A percentile compares a stretch with the other conserved stretches of the same genome.
Evolutionary conservation across 345 rosid species (phyloP).

Genomic region (Raphanus sativus): DNA sequence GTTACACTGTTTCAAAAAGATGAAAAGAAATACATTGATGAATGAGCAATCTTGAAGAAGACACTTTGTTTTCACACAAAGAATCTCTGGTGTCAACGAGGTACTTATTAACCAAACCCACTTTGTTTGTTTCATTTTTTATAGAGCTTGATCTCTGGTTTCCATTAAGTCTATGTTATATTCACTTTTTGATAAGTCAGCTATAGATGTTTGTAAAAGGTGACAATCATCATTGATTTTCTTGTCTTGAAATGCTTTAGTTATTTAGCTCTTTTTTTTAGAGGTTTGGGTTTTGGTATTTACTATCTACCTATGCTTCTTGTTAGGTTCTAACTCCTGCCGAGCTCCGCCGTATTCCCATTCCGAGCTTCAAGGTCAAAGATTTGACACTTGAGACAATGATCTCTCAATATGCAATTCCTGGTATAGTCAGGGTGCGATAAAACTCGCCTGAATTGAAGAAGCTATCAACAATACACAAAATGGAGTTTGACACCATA

Average conservation of each 20-base stretch:
- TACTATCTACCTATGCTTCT: background rate
- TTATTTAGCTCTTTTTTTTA: background rate
- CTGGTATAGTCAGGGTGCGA: background rate
- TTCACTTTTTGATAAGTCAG: background rate
- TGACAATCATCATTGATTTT: background rate
- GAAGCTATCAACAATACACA: background rate
- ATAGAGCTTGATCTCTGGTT: background rate
- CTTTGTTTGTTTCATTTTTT: no score
- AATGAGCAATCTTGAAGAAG: no score
- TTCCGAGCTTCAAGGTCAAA: background rate
- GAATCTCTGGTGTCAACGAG: no score
- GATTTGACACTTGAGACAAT: background rate
- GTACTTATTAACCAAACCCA: no score
- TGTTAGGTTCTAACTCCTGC: slow-evolving; percentile 12
- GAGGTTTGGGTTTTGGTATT: background rate
- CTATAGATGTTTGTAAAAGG: background rate
- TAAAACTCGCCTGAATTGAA: background rate
- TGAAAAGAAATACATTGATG: no score
- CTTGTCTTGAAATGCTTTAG: background rate
- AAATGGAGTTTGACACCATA: background rate
- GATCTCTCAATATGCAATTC: background rate
- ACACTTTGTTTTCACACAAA: no score
- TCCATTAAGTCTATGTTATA: background rate
- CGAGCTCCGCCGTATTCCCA: background rate
- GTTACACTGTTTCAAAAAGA: no score